Evolutionary conservation across 306 rosid genomes (phyloP).

Genomic region (Sicyos edulis): DNA sequence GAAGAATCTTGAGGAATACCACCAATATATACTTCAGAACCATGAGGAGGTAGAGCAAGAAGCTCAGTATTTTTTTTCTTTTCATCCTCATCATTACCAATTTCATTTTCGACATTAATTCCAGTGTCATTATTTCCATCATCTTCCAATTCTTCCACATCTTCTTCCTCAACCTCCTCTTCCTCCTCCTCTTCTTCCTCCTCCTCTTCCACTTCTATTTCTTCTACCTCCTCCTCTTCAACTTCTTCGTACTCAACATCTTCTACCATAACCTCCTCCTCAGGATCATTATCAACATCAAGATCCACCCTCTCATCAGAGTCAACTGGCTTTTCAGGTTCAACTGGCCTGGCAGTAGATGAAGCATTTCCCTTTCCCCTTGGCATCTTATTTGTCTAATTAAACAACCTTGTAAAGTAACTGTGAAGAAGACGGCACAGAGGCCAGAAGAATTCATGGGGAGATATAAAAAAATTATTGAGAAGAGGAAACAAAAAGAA

Average conservation of each 20-base stretch:
- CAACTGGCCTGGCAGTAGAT: slow-evolving; percentile 46
- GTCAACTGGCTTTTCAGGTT: slow-evolving; percentile 58
- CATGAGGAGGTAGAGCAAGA: slow-evolving; percentile 95
- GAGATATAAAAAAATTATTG: slow-evolving; percentile 68
- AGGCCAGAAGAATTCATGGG: slow-evolving; percentile 98
- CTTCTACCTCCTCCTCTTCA: slow-evolving; percentile 79
- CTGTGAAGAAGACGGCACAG: slow-evolving; percentile 87
- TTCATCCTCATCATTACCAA: slow-evolving; percentile 46
- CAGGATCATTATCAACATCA: slow-evolving; percentile 64
- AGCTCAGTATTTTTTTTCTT: slow-evolving; percentile 69
- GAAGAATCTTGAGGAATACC: slow-evolving; percentile 72
- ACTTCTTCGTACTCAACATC: slow-evolving; percentile 87
- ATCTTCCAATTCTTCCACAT: slow-evolving; percentile 44
- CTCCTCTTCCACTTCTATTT: slow-evolving; percentile 45
- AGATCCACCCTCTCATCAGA: slow-evolving; percentile 69
- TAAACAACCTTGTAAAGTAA: slow-evolving; percentile 76
- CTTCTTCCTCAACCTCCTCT: slow-evolving; percentile 33
- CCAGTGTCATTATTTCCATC: slow-evolving; percentile 26
- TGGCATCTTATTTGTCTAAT: slow-evolving; percentile 80
- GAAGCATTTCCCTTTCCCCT: slow-evolving; percentile 57
- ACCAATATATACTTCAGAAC: slow-evolving; percentile 92
- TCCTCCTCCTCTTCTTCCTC: slow-evolving; percentile 47
- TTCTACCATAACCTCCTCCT: slow-evolving; percentile 62
- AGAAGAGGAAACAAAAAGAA: slow-evolving; percentile 73
- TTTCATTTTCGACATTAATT: slow-evolving; percentile 25